Evolutionary conservation across 2,329 filamentous ascomycete species (phyloP).

Genomic region (Cercospora zeina): DNA sequence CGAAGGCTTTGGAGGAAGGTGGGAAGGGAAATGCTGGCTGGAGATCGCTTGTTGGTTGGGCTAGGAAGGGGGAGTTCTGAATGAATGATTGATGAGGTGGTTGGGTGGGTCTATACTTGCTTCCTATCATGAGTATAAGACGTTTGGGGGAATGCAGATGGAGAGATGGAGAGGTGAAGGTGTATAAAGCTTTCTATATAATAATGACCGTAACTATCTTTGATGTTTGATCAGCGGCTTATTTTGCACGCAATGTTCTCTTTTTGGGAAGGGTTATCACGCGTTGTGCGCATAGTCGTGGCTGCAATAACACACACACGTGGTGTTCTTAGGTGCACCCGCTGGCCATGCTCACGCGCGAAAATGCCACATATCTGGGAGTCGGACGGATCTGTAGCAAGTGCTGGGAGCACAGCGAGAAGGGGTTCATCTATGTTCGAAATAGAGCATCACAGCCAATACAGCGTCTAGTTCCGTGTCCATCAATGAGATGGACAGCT

Average conservation of each 20-base stretch:
- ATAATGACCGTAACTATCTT: conserved; percentile 24
- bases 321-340: not conserved
- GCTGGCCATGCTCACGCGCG: not conserved
- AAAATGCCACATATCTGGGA: not conserved
- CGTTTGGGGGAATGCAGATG: too few relatives aligned
- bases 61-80: conserved; percentile 49
- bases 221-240: conserved; percentile 16
- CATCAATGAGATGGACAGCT: not conserved
- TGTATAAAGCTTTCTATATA: conserved; percentile 12
- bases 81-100: not conserved
- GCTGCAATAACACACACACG: not conserved
- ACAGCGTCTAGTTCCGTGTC: not conserved
- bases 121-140: conserved; percentile 16
- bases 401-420: conserved; percentile 1
- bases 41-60: conserved; percentile 62
- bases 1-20: conserved; percentile 60
- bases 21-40: conserved; percentile 59
- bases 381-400: not conserved
- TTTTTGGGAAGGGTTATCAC: not conserved
- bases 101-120: not conserved
- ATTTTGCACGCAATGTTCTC: conserved; percentile 1
- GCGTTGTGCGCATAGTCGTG: not conserved
- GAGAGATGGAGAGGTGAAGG: not conserved
- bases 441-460: not conserved
- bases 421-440: conserved; percentile 1